Evolutionary conservation across 192 early-diverging fungal species (phyloP), one percentile per base, ranked within the genome.

Genomic region (Irineochytrium annulatum): DNA sequence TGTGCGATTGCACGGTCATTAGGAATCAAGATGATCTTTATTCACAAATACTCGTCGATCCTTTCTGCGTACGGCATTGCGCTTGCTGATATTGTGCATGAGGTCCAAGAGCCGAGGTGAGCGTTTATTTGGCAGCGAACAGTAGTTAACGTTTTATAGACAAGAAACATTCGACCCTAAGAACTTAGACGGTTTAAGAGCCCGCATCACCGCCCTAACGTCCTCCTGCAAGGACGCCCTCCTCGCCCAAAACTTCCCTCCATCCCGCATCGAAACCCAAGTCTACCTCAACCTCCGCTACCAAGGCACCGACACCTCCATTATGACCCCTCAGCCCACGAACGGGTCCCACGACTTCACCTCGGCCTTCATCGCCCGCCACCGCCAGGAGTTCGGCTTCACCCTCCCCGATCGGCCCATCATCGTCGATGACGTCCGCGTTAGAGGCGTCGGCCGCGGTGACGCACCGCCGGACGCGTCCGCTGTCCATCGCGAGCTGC

Each of bases 351-450:
- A 85, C 87, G 80, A 88, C 65, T 91, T 91, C 57, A 70, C 63
- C 14, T 48, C 29, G 0, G 69, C 77, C 0, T 98, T 96, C 74
- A 77, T 84, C n/a, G 62, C 74, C 32, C 73, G 86, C 59, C 91
- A 99, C 71, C 69, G 82, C 55, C 86, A 84, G n/a, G 96, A 99
- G 67, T 99, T 96, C 82, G 94, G 96, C 1, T 99, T 99, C 62
- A 77, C 72, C n/a, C 76, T 97, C 1, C 80, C 79, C 1, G 91
- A 87, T 54, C 88, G 96, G 24, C 72, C 75, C 4, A 86, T 97
- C 29, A 74, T 89, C 16, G 85, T 96, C 1, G 94, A 99, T 60
- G 94, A 96, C 67, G 80, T 99, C 46, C 89, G 96, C 43, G 85
- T 97, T 16, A 88, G 94, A 52, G 87, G 89, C 1, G 89, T 88